phyloP scores from a whole-genome alignment of 345 rosid species.

The Rhizophora apiculata region DNA sequence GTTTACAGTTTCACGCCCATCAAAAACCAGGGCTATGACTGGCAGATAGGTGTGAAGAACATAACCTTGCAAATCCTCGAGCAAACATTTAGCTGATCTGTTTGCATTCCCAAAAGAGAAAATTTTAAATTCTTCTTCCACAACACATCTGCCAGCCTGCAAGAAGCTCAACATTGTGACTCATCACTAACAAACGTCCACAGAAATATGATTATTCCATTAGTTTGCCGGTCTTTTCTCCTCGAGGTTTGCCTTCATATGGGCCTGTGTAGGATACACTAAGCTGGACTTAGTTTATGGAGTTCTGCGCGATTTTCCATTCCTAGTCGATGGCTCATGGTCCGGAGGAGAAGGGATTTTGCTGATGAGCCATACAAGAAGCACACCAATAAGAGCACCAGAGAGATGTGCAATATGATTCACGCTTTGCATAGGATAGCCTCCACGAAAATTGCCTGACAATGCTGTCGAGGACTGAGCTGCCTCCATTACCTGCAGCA shows the following conservation, averaged over 20 bases:
- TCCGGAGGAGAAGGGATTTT: constrained; percentile 58
- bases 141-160: neutral
- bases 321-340: constrained; percentile 21
- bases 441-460: constrained; percentile 51
- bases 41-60: too few species aligned
- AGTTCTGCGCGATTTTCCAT: constrained; percentile 26
- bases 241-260: neutral
- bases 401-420: constrained; percentile 94
- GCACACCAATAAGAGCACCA: constrained; percentile 79
- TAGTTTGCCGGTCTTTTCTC: neutral
- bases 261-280: neutral
- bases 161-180: neutral
- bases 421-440: constrained; percentile 60
- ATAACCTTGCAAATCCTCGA: too few species aligned
- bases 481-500: constrained; percentile 80
- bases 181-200: neutral
- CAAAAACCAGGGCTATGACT: too few species aligned
- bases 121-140: neutral
- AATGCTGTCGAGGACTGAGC: constrained; percentile 84
- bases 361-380: constrained; percentile 80
- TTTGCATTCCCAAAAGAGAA: neutral
- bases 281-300: neutral
- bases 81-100: too few species aligned
- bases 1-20: too few species aligned
- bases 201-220: neutral